Base-by-base conservation (phyloP, 2,329 filamentous ascomycete species). In the Aureobasidium mangrovei region DNA sequence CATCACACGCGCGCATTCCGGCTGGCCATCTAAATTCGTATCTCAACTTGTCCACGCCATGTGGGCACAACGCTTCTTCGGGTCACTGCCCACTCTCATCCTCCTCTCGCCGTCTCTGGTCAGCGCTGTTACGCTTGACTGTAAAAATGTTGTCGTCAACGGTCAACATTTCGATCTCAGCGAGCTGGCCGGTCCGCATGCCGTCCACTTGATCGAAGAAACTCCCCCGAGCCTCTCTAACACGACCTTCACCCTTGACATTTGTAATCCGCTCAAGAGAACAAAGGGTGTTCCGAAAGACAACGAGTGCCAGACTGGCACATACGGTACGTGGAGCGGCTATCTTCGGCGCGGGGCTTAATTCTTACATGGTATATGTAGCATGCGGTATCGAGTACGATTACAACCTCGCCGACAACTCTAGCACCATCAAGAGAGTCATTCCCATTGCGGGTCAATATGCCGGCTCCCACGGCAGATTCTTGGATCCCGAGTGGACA, bases 171-270 rank as follows among this genome's bases (percentile, higher is more conserved):
- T 85, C 68, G 77, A 90, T 69, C 73, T 91, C 31, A 73, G 73
- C 28, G 69, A 75, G 59, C 77, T 91, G 6, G 74, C 72, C 4
- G 87, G 86, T 1, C 83, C 85, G 33, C 85, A 85, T 66, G 80
- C 82, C 0, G 82, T 89, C 36, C 77, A 88, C 63, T 75, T 74
- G 61, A 73, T 76, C 59, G 66, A 72, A 10, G 63, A 67, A 4
- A 64, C 64, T 6, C 76, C 77, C 24, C 77, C 74, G 12, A 74
- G 75, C 12, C 73, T 80, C 29, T 76, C 74, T 57, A 93, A 93
- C 68, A 88, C 83, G 28, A 91, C 88, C 41, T 94, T 89, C 69
- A 91, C 87, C 0, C 66, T 94, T 55, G 86, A 94, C 63, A 76
- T 94, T 46, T 95, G 89, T 72, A 71, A 75, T 51, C 75, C 80